A percentile compares a stretch with the other conserved stretches of the same genome.
phyloP scores from a whole-genome alignment of 2,329 filamentous ascomycete species.

The Thelonectria rubi region DNA sequence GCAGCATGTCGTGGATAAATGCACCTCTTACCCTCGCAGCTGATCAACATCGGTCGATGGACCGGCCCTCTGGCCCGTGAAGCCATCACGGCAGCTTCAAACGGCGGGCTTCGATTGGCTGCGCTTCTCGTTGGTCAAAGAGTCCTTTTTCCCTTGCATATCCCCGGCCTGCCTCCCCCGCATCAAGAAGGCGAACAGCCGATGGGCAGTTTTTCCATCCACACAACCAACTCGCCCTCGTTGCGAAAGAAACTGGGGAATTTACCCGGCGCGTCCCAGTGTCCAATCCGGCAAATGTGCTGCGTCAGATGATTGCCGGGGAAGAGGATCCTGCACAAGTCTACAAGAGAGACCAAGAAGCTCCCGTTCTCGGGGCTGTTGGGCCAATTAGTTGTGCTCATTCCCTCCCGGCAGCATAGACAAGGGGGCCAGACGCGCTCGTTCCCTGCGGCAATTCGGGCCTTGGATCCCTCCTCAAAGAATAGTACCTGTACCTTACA shows the following conservation, averaged over 20 bases:
- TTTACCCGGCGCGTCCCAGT: slow-evolving; percentile 19
- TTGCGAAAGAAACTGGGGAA: slow-evolving; percentile 14
- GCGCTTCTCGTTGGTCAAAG: background rate
- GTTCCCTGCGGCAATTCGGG: slow-evolving; percentile 18
- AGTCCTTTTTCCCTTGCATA: slow-evolving; percentile 8
- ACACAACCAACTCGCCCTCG: slow-evolving; percentile 1
- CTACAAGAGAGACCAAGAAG: slow-evolving; percentile 3
- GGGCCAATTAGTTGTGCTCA: slow-evolving; percentile 11
- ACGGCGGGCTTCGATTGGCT: slow-evolving; percentile 9
- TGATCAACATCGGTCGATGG: slow-evolving; percentile 6
- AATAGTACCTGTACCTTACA: too few relatives aligned
- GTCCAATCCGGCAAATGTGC: slow-evolving; percentile 7
- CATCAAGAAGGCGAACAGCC: slow-evolving; percentile 11
- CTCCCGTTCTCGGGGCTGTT: background rate
- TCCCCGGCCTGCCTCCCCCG: slow-evolving; percentile 8
- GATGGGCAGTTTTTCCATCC: slow-evolving; percentile 28
- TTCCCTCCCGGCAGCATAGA: background rate
- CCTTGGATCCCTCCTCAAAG: slow-evolving; percentile 9
- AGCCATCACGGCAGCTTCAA: slow-evolving; percentile 22
- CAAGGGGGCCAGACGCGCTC: slow-evolving; percentile 10
- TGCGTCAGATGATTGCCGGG: slow-evolving; percentile 7
- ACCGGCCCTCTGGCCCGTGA: slow-evolving; percentile 23
- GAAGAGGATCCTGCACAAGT: background rate
- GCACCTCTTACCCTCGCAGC: background rate
- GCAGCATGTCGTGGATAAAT: slow-evolving; percentile 18